These are phyloP conservation scores for Hirschioporus abietinus DNA, from an alignment of 768 basidiomycete species.

Conservation along the genomic window DNA sequence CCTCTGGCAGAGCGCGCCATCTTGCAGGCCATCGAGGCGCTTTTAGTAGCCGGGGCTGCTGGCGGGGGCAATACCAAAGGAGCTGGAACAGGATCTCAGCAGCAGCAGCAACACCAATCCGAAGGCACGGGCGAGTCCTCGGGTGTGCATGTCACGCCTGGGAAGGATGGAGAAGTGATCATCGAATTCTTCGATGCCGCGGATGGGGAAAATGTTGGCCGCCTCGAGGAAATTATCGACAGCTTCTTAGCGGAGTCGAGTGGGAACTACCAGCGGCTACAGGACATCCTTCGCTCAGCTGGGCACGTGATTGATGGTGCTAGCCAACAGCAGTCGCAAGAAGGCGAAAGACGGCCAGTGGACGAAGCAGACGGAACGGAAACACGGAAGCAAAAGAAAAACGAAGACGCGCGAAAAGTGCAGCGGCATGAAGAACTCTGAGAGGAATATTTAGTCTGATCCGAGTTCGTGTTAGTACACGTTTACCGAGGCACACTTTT, in stretches of 20 bases:
- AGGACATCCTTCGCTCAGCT: conserved; percentile 47
- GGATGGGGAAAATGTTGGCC: conserved; percentile 13
- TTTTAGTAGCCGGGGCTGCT: conserved; percentile 5
- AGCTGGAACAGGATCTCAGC: neutral
- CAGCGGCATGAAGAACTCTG: conserved; percentile 2
- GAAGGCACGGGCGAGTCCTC: neutral
- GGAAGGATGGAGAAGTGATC: conserved; percentile 18
- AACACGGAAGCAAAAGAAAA: conserved; percentile 8
- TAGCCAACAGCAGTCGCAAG: conserved; percentile 17
- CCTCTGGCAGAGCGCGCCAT: conserved; percentile 5
- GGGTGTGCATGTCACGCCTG: conserved; percentile 14
- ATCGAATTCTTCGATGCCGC: conserved; percentile 19
- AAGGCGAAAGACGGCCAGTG: conserved; percentile 10
- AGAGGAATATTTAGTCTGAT: neutral
- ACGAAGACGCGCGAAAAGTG: conserved; percentile 8
- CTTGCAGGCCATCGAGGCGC: conserved; percentile 12
- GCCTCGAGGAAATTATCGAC: conserved; percentile 20
- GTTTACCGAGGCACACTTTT: neutral
- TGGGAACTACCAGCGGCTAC: conserved; percentile 38
- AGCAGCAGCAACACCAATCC: neutral
- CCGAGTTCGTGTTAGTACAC: neutral
- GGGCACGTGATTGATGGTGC: conserved; percentile 44
- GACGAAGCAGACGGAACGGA: conserved; percentile 8
- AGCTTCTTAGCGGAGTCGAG: conserved; percentile 28
- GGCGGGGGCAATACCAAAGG: neutral